These are phyloP conservation scores for Toxicodendron radicans DNA, from an alignment of 345 rosid genomes.

Conservation along the genomic window DNA sequence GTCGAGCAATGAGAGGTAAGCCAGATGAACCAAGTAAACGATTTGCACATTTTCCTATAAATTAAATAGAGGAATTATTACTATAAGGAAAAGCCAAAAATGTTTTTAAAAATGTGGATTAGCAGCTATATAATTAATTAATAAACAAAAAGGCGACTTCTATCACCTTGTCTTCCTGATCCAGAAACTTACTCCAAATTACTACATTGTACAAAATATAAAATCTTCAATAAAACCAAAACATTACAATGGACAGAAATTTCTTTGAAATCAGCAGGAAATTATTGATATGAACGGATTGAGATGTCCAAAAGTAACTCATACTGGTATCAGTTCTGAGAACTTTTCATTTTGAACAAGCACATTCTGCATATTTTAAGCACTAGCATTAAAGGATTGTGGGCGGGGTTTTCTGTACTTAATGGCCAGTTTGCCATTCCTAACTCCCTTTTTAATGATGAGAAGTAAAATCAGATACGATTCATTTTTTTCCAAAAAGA, in stretches of 20 bases:
- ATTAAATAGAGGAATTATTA: conserved; percentile 8
- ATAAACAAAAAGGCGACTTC: neutral
- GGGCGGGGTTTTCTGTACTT: neutral
- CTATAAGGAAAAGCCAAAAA: neutral
- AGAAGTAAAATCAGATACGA: neutral
- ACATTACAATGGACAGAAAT: neutral
- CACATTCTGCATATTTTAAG: too few species aligned
- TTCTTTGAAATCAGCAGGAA: neutral
- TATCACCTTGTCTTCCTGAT: neutral
- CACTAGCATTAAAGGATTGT: neutral
- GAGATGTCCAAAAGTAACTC: too few species aligned
- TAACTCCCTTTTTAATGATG: neutral
- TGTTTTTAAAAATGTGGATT: neutral
- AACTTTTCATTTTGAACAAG: too few species aligned
- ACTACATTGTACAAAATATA: neutral
- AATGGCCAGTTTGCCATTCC: neutral
- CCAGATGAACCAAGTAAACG: conserved; percentile 87
- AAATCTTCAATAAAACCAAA: neutral
- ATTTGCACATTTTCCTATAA: conserved; percentile 89
- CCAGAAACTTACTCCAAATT: neutral
- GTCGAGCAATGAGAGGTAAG: conserved; percentile 78
- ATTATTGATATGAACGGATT: neutral
- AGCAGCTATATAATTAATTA: neutral
- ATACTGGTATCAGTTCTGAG: too few species aligned
- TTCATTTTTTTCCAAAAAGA: neutral